Base-by-base conservation (phyloP, 73 alveolate genomes). In the Breviolum minutum region DNA sequence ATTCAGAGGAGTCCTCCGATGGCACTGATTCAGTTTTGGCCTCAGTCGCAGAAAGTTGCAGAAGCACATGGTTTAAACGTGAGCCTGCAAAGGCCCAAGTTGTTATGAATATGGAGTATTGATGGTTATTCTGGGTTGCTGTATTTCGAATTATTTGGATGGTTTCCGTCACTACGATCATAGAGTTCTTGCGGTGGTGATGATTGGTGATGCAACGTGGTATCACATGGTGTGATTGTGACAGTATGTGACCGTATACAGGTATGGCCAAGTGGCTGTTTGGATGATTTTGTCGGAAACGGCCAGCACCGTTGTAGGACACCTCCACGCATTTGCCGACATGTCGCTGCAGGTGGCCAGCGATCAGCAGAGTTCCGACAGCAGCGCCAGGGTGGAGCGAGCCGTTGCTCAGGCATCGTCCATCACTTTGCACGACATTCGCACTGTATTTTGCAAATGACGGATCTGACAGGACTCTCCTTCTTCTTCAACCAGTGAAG, bases 321-420 rank as follows among this genome's bases (percentile, higher is more conserved):
- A 40, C 54, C 54, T 40, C 54, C 54, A 40, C 54, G 3, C 54
- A 40, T 40, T 40, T 40, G 54, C 54, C 11, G 85, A 9, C 85
- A 26, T 29, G 16, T 40, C 32, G 0, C 95, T 11, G 81, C 91
- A 54, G 68, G 74, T 66, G 69, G 66, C 90, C 81, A 90, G 97
- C 74, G n/a, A 27, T 30, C 70, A 32, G 32, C 61, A 29, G 29
- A 76, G 90, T 66, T 70, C 89, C n/a, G 98, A 92, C 73, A 92
- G 98, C 98, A 92, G 98, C 20, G 98, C 98, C 24, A 32, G 63
- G 90, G 91, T 92, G 32, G 77, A 92, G 84, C 89, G 98, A 17
- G 98, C 98, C 81, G 87, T 92, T 13, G 98, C 77, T 10, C 80
- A 76, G 90, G 98, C 68, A 68, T 6, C 77, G 17, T 17, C 77